Evolutionary conservation across 2,329 filamentous ascomycete genomes (phyloP), one percentile per base, ranked within the genome.

Genomic region (Ascocoryne sarcoides): DNA sequence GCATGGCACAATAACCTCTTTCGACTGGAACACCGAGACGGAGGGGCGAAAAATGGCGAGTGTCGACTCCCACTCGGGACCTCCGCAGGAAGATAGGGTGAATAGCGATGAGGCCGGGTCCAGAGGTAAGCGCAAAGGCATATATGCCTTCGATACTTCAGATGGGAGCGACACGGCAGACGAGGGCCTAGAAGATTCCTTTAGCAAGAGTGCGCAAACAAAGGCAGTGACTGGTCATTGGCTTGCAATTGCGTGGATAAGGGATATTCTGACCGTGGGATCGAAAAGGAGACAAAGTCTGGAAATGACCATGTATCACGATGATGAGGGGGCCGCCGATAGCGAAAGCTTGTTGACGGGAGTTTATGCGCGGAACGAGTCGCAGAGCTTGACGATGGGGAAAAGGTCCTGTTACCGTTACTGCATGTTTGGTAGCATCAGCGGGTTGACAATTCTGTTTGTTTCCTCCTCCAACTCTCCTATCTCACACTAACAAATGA

Each of bases 401-500:
- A 47, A 36, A 30, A 47, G 46, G 20, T 43, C 31, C 18, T 51
- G 52, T 31, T 49, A 45, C 20, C 56, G 52, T 49, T 60, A 57
- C 47, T 49, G 59, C 7, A 53, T 62, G 10, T 62, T 60, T 40
- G 54, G 61, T 23, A 59, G 60, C 14, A 58, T 65, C 37, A 60
- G 59, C 51, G 58, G 57, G 5, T 53, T 62, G 20, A 51, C 51
- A 8, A 48, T 65, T 12, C 37, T 65, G 63, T 66, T 54, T 45
- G 61, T 59, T 36, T 17, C 14, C 4, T 18, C 15, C 15, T 28
- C 15, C 29, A 5, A 15, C 4, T 16, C 35, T 10, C 8, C 21
- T 29, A 5, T 36, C 19, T 20, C 21, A 10, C 21, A 14, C 42
- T 43, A 36, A 48, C 36, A 19, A 23, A 31, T 17, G 3, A 17